Percentiles rank a stretch among this genome's conserved stretches.
Evolutionary conservation across 2,329 filamentous ascomycete species (phyloP).

Genomic region (Chaetomium sp.): DNA sequence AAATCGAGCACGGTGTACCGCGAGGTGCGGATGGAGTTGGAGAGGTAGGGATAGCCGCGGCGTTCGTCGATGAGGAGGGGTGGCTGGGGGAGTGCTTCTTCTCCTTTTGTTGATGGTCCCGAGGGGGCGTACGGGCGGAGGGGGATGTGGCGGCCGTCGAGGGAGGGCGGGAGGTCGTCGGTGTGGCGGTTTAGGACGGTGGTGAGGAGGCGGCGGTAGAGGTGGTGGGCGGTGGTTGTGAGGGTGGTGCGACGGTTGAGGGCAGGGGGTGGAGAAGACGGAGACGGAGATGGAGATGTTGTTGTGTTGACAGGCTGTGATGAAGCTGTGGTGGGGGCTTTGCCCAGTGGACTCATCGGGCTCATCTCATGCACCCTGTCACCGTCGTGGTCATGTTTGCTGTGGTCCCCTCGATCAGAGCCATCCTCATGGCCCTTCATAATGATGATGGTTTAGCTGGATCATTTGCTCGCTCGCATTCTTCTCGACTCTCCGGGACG

Average conservation of each 20-base stretch:
- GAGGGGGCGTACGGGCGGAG: constrained; percentile 44
- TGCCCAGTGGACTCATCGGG: too few species aligned
- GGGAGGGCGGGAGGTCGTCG: constrained; percentile 56
- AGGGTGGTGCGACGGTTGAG: not conserved
- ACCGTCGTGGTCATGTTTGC: not conserved
- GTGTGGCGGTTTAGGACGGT: constrained; percentile 61
- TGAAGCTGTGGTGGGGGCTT: not conserved
- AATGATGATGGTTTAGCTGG: too few species aligned
- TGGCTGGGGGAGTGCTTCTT: constrained; percentile 24
- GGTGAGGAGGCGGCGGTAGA: constrained; percentile 28
- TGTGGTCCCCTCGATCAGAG: not conserved
- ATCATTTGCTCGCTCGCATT: too few species aligned
- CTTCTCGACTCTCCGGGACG: too few species aligned
- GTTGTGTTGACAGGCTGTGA: not conserved
- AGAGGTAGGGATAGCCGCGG: constrained; percentile 64
- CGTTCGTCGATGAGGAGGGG: constrained; percentile 65
- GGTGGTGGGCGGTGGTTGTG: constrained; percentile 1
- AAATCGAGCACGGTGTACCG: constrained; percentile 89
- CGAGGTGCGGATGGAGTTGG: constrained; percentile 80
- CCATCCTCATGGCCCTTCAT: too few species aligned
- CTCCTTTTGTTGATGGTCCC: constrained; percentile 38
- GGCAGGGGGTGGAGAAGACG: not conserved
- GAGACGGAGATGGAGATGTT: not conserved
- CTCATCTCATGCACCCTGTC: not conserved
- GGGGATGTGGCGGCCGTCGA: constrained; percentile 74